phyloP scores from a whole-genome alignment of 2,329 filamentous ascomycete genomes.

The Parastagonospora nodorum region DNA sequence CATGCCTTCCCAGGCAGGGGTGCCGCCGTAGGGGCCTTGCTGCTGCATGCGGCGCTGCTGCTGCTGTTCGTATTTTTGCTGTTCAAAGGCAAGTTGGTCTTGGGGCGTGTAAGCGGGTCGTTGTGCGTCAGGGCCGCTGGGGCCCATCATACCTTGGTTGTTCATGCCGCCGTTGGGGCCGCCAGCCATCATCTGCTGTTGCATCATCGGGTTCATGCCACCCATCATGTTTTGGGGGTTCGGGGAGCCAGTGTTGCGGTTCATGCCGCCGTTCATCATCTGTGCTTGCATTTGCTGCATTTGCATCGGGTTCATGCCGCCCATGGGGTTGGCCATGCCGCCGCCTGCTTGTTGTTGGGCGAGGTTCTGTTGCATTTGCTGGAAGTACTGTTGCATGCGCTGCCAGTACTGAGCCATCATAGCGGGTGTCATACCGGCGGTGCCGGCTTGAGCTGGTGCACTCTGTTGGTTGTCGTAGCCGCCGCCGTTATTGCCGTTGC shows the following conservation, averaged over 20 bases:
- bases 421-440: constrained; percentile 81
- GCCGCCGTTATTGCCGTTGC: constrained; percentile 48
- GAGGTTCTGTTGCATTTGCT: constrained; percentile 93
- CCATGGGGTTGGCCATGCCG: constrained; percentile 50
- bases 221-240: constrained; percentile 44
- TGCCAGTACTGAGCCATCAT: constrained; percentile 99
- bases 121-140: constrained; percentile 24
- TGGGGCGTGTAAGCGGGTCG: constrained; percentile 67
- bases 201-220: constrained; percentile 70
- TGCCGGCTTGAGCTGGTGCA: constrained; percentile 49
- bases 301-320: constrained; percentile 64
- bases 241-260: constrained; percentile 37
- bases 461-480: constrained; percentile 53
- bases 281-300: constrained; percentile 50
- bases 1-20: constrained; percentile 97
- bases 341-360: constrained; percentile 55
- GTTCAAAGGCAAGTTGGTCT: constrained; percentile 76
- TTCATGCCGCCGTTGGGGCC: constrained; percentile 40
- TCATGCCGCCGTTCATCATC: constrained; percentile 39
- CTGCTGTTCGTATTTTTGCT: constrained; percentile 78
- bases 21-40: constrained; percentile 54
- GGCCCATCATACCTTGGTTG: constrained; percentile 12
- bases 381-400: constrained; percentile 96
- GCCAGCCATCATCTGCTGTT: constrained; percentile 59
- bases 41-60: constrained; percentile 61